Conservation (phyloP, 1,139 yeast species). For the Zygosaccharomyces pseudobailii region DNA sequence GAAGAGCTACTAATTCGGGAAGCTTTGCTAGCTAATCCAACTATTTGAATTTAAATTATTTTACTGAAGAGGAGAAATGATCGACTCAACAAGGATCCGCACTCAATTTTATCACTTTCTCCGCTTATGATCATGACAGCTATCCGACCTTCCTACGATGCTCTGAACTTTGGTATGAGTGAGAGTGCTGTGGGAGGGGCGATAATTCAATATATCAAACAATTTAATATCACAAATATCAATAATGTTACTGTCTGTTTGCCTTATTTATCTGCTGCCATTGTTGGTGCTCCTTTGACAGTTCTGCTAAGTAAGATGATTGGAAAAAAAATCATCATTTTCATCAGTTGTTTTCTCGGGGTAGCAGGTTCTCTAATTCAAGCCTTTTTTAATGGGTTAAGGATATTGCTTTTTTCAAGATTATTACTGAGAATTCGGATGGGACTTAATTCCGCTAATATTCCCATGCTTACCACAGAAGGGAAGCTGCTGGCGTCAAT, state of each 20-base stretch:
- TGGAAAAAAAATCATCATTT: constrained; percentile 47
- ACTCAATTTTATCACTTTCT: constrained; percentile 23
- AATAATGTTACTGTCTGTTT: constrained; percentile 46
- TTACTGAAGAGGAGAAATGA: constrained; percentile 16
- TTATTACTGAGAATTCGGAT: constrained; percentile 37
- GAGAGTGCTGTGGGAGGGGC: constrained; percentile 52
- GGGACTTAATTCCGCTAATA: constrained; percentile 38
- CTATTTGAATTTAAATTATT: constrained; percentile 12
- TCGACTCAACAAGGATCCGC: constrained; percentile 15
- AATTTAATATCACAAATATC: constrained; percentile 36
- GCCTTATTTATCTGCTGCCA: constrained; percentile 47
- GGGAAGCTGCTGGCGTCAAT: constrained; percentile 46
- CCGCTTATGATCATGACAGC: constrained; percentile 24
- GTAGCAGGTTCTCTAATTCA: constrained; percentile 47
- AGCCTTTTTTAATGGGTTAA: constrained; percentile 45
- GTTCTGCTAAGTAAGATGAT: constrained; percentile 40
- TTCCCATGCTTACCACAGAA: constrained; percentile 47
- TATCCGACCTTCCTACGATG: constrained; percentile 29
- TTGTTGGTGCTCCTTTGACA: constrained; percentile 46
- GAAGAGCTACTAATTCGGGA: constrained; percentile 21
- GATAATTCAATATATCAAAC: constrained; percentile 42
- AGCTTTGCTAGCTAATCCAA: constrained; percentile 28
- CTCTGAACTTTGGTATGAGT: constrained; percentile 34
- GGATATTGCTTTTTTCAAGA: constrained; percentile 45
- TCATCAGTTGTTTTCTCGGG: constrained; percentile 45